Percentiles rank a stretch among this genome's conserved stretches.
These are phyloP conservation scores for Casuarina equisetifolia DNA, from an alignment of 306 rosid genomes.

Conservation along the genomic window DNA sequence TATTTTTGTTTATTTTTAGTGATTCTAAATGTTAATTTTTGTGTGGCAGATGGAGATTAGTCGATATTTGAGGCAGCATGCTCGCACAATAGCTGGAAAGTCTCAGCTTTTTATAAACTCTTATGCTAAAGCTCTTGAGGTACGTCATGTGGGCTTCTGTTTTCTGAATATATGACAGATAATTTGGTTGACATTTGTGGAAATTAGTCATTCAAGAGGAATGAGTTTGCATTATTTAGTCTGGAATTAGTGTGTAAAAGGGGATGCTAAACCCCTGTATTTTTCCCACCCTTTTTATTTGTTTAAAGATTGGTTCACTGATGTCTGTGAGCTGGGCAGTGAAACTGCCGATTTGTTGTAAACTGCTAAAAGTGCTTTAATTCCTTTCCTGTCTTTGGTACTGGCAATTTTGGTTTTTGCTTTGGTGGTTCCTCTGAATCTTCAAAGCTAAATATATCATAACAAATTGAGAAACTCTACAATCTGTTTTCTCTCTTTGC, in stretches of 20 bases:
- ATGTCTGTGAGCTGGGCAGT: too few relatives aligned
- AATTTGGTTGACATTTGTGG: too few relatives aligned
- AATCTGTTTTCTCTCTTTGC: not conserved
- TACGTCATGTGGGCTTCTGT: slow-evolving; percentile 17
- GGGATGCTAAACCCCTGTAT: not conserved
- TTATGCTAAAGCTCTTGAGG: slow-evolving; percentile 98
- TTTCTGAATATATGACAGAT: not conserved
- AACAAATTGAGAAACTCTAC: not conserved
- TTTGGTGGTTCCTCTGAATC: too few relatives aligned
- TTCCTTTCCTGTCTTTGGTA: too few relatives aligned
- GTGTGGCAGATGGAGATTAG: slow-evolving; percentile 92
- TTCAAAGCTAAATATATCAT: not conserved
- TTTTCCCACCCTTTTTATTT: not conserved
- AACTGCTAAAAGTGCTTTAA: too few relatives aligned
- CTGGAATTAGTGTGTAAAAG: not conserved
- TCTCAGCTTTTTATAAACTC: slow-evolving; percentile 94
- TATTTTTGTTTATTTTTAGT: slow-evolving; percentile 1
- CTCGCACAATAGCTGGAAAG: slow-evolving; percentile 89
- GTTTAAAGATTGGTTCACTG: too few relatives aligned
- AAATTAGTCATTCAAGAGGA: not conserved
- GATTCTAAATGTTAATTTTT: slow-evolving; percentile 17
- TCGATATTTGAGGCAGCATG: slow-evolving; percentile 87
- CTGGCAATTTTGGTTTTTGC: not conserved
- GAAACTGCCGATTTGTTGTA: too few relatives aligned
- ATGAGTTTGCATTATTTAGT: not conserved